Evolutionary conservation across 1,284 basidiomycete species (phyloP).

Genomic region (Kalmanozyma brasiliensis): DNA sequence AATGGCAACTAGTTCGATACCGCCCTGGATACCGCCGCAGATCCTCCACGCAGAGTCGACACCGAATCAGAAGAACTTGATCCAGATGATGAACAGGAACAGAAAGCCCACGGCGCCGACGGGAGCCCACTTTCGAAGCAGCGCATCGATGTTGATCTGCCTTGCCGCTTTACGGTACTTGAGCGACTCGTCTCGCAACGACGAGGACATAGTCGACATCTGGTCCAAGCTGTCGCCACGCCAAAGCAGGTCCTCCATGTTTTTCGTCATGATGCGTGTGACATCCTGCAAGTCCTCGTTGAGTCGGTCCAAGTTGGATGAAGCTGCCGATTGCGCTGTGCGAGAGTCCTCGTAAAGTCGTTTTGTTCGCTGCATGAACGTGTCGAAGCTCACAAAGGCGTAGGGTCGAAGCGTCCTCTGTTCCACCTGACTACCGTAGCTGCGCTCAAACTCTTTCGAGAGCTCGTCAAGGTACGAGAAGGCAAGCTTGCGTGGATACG

Average conservation of each 20-base stretch:
- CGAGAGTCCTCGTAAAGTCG: slow-evolving; percentile 93
- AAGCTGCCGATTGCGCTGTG: slow-evolving; percentile 77
- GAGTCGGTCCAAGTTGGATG: slow-evolving; percentile 81
- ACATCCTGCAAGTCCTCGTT: slow-evolving; percentile 98
- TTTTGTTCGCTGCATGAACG: slow-evolving; percentile 98
- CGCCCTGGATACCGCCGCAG: too few relatives aligned
- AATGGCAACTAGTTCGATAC: too few relatives aligned
- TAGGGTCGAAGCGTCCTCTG: slow-evolving; percentile 64
- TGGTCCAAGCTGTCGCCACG: slow-evolving; percentile 92
- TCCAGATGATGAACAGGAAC: slow-evolving; percentile 87
- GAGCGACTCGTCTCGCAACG: slow-evolving; percentile 94
- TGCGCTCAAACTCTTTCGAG: slow-evolving; percentile 84
- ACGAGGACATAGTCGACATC: slow-evolving; percentile 97
- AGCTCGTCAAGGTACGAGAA: slow-evolving; percentile 98
- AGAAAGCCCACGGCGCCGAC: slow-evolving; percentile 62
- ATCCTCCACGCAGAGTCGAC: background rate
- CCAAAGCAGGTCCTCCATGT: slow-evolving; percentile 99
- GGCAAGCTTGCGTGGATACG: slow-evolving; percentile 95
- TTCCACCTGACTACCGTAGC: slow-evolving; percentile 64
- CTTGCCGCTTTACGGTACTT: slow-evolving; percentile 95
- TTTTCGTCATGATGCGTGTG: slow-evolving; percentile 99
- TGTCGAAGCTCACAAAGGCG: slow-evolving; percentile 73
- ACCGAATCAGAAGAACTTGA: slow-evolving; percentile 76
- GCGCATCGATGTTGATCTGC: slow-evolving; percentile 91
- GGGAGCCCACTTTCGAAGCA: slow-evolving; percentile 95